phyloP scores from a whole-genome alignment of 2,329 filamentous ascomycete genomes.

The Paracamarosporium sp. region DNA sequence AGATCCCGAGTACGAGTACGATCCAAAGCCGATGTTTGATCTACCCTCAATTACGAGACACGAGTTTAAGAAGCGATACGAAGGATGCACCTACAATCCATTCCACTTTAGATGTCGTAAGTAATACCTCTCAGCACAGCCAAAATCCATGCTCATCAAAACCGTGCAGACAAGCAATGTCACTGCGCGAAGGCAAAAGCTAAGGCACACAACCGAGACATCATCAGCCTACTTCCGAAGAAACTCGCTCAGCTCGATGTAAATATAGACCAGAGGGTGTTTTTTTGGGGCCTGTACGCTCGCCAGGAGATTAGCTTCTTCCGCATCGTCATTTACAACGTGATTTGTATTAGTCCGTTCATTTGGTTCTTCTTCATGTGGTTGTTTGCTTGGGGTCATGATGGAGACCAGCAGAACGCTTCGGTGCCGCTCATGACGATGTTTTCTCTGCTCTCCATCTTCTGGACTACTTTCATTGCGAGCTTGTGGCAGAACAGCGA shows the following conservation, averaged over 20 bases:
- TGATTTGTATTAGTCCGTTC: constrained; percentile 6
- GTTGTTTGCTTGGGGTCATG: constrained; percentile 11
- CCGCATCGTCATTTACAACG: constrained; percentile 6
- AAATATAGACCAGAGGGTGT: neutral
- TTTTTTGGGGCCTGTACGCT: constrained; percentile 16
- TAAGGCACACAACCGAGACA: constrained; percentile 5
- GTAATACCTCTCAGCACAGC: neutral
- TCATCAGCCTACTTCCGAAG: constrained; percentile 11
- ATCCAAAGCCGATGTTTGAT: neutral
- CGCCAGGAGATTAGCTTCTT: constrained; percentile 6
- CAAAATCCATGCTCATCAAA: neutral
- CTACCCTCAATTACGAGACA: constrained; percentile 14
- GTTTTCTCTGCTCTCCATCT: constrained; percentile 9
- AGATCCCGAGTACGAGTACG: constrained; percentile 9
- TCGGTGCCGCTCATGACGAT: constrained; percentile 11
- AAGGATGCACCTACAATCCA: neutral
- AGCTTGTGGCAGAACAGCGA: neutral
- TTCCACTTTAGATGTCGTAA: neutral
- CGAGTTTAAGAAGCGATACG: constrained; percentile 11
- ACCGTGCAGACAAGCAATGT: neutral
- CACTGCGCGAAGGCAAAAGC: neutral
- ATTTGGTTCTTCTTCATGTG: constrained; percentile 16
- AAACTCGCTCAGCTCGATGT: constrained; percentile 5
- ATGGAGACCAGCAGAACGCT: constrained; percentile 12
- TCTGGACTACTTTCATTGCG: constrained; percentile 12